These are phyloP conservation scores for Aureobasidium sp. DNA, from an alignment of 2,329 filamentous ascomycete species.

Conservation along the genomic window DNA sequence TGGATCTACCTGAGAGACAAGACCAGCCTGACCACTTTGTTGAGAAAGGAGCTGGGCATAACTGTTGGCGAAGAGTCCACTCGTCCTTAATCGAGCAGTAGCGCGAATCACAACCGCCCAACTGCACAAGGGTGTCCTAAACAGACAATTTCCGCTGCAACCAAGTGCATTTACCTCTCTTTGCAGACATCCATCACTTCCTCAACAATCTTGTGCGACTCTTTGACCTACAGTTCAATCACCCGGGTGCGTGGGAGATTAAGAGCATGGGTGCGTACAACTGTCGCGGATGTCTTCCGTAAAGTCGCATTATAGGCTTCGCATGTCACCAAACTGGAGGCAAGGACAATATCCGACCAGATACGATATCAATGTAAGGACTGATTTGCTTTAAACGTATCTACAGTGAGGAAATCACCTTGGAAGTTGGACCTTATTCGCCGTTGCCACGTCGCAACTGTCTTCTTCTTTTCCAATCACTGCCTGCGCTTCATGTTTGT, in stretches of 20 bases:
- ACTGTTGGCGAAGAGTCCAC: constrained; percentile 36
- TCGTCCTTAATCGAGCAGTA: neutral
- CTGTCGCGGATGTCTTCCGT: neutral
- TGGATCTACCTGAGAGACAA: constrained; percentile 89
- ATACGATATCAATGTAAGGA: neutral
- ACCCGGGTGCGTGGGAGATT: neutral
- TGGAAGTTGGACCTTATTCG: neutral
- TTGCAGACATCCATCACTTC: neutral
- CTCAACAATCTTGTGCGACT: neutral
- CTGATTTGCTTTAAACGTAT: neutral
- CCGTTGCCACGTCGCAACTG: constrained; percentile 9
- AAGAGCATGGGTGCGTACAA: neutral
- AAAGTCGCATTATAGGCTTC: neutral
- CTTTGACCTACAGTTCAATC: neutral
- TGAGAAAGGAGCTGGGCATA: constrained; percentile 69
- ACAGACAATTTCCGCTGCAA: neutral
- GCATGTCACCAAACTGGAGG: neutral
- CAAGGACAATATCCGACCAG: neutral
- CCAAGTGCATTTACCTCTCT: neutral
- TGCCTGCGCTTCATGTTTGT: neutral
- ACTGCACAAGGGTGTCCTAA: neutral
- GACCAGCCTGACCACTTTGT: constrained; percentile 61
- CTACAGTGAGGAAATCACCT: neutral
- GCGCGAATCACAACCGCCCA: neutral
- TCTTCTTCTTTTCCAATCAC: neutral